Conservation (phyloP, 83 land plant genomes). For the Diphasiastrum complanatum region DNA sequence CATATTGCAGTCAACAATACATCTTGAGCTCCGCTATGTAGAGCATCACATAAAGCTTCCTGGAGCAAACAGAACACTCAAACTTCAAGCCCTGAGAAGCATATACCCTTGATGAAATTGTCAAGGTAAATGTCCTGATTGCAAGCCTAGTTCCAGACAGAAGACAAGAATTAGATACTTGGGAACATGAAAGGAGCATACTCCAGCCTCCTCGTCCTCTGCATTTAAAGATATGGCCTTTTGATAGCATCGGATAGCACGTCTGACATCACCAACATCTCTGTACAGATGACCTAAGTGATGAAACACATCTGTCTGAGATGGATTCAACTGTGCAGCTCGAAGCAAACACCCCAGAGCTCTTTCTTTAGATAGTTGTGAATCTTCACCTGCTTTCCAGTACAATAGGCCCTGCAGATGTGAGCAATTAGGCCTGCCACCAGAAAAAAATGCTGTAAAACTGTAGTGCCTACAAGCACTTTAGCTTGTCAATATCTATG, state of each 20-base stretch:
- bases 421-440: constrained; percentile 19
- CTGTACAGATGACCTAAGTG: constrained; percentile 68
- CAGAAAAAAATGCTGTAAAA: constrained; percentile 4
- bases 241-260: constrained; percentile 86
- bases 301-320: constrained; percentile 53
- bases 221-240: constrained; percentile 70
- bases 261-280: constrained; percentile 31
- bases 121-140: no score
- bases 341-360: constrained; percentile 62
- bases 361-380: constrained; percentile 32
- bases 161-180: no score
- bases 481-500: background rate
- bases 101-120: no score
- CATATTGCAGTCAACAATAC: constrained; percentile 60
- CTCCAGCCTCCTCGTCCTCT: constrained; percentile 80
- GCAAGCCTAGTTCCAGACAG: no score
- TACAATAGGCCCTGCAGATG: constrained; percentile 54
- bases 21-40: constrained; percentile 64
- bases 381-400: constrained; percentile 43
- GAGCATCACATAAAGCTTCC: constrained; percentile 84
- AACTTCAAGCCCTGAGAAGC: background rate
- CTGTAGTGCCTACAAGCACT: background rate
- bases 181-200: constrained; percentile 17
- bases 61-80: constrained; percentile 18
- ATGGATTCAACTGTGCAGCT: constrained; percentile 69